Evolutionary conservation across 163 green algal genomes (phyloP).

Genomic region (Smithsoniella earleae): DNA sequence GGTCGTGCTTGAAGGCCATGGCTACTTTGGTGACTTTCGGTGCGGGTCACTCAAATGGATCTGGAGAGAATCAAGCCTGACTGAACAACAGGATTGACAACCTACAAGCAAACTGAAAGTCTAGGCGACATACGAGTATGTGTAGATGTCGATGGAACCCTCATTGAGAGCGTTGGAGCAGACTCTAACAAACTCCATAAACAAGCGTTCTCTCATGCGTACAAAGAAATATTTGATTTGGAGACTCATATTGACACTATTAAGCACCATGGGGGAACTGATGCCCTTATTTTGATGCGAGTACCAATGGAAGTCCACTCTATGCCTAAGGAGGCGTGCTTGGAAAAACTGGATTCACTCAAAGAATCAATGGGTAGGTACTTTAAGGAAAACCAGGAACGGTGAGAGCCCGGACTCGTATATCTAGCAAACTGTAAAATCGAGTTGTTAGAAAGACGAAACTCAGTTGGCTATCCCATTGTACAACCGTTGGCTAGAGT

Average conservation of each 20-base stretch:
- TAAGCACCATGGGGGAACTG: constrained; percentile 53
- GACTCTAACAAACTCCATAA: constrained; percentile 42
- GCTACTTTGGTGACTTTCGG: too few species aligned
- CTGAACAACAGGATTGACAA: too few species aligned
- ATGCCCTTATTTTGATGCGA: constrained; percentile 49
- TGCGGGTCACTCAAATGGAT: too few species aligned
- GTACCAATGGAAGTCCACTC: constrained; percentile 53
- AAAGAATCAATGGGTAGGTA: constrained; percentile 57
- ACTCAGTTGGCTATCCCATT: too few species aligned
- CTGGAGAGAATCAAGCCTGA: too few species aligned
- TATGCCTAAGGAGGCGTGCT: constrained; percentile 48
- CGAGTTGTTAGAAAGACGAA: too few species aligned
- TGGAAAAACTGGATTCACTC: constrained; percentile 50
- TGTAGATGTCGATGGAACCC: constrained; percentile 39
- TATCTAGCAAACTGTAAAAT: background rate
- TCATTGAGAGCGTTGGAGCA: constrained; percentile 34
- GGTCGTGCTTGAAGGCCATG: too few species aligned
- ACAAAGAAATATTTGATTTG: constrained; percentile 31
- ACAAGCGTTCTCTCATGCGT: constrained; percentile 34
- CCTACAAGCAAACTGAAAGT: too few species aligned
- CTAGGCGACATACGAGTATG: too few species aligned
- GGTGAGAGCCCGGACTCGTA: background rate
- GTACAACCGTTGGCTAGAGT: too few species aligned
- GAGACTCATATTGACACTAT: constrained; percentile 22
- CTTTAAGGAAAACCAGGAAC: constrained; percentile 41